A percentile compares a stretch with the other conserved stretches of the same genome.
Conservation (phyloP, 2,329 filamentous ascomycete genomes). For the Chalaropsis ovoidea region DNA sequence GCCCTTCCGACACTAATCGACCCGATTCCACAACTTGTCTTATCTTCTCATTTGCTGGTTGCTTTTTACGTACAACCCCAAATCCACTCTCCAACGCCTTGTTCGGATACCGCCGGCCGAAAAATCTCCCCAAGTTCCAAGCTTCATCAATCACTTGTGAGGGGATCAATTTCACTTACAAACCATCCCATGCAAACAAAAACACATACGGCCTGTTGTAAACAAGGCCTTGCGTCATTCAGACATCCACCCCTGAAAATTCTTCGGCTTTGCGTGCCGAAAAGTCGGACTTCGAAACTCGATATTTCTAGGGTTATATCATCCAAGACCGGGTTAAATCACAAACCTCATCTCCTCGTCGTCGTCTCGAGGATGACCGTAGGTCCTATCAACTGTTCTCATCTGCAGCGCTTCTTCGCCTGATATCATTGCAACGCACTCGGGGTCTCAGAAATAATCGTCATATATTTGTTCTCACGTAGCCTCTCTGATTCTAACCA, state of each 20-base stretch:
- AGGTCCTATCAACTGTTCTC: background rate
- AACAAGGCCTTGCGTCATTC: background rate
- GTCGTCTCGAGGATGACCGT: background rate
- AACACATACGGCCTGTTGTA: background rate
- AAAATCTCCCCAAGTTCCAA: background rate
- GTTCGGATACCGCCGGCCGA: constrained; percentile 13
- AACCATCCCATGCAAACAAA: background rate
- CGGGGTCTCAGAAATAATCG: background rate
- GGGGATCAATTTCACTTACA: background rate
- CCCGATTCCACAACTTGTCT: background rate
- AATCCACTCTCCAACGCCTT: background rate
- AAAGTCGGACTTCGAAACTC: background rate
- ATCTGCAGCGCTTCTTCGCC: background rate
- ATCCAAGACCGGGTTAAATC: no score
- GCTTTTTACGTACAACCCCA: constrained; percentile 5
- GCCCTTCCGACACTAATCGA: background rate
- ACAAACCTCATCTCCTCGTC: no score
- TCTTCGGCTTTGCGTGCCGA: background rate
- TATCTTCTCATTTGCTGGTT: background rate
- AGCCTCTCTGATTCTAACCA: background rate
- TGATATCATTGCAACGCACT: background rate
- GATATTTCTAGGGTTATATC: background rate
- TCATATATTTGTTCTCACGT: constrained; percentile 1
- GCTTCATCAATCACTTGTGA: background rate
- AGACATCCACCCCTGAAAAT: background rate